A percentile compares a stretch with the other conserved stretches of the same genome.
phyloP scores from a whole-genome alignment of 2,329 filamentous ascomycete genomes.

The Ceratocystis albifundus region DNA sequence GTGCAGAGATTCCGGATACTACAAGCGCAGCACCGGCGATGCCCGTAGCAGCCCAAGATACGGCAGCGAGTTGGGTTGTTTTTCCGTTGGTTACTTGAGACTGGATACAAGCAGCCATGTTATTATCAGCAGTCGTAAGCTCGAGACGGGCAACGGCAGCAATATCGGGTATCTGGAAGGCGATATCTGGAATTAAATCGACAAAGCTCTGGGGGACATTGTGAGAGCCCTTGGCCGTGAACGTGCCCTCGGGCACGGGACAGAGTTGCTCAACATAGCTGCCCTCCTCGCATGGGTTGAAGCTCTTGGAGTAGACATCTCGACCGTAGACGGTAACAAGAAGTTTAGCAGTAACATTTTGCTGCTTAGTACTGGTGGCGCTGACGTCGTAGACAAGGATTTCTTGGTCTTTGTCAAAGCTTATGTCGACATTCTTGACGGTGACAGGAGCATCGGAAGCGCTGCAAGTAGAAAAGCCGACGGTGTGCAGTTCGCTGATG shows the following conservation, averaged over 20 bases:
- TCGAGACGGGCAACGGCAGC: slow-evolving; percentile 72
- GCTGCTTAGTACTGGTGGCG: slow-evolving; percentile 58
- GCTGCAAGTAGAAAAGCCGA: slow-evolving; percentile 64
- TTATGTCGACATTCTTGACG: slow-evolving; percentile 63
- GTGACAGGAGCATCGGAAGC: slow-evolving; percentile 42
- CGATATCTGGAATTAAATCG: slow-evolving; percentile 69
- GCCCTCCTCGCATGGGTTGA: slow-evolving; percentile 64
- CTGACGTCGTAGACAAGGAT: slow-evolving; percentile 70
- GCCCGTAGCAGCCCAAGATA: slow-evolving; percentile 73
- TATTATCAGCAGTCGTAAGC: slow-evolving; percentile 48
- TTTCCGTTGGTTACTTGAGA: slow-evolving; percentile 80
- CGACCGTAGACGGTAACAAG: slow-evolving; percentile 75
- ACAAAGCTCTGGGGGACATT: slow-evolving; percentile 60
- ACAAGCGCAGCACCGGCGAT: slow-evolving; percentile 74
- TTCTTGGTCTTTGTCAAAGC: slow-evolving; percentile 64
- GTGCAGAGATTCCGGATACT: slow-evolving; percentile 59
- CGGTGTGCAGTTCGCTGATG: slow-evolving; percentile 63
- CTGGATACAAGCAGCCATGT: slow-evolving; percentile 65
- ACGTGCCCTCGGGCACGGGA: slow-evolving; percentile 67
- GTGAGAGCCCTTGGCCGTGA: slow-evolving; percentile 61
- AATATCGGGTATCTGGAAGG: slow-evolving; percentile 83
- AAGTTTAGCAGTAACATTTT: slow-evolving; percentile 70
- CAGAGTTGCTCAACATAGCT: slow-evolving; percentile 61
- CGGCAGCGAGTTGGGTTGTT: slow-evolving; percentile 59
- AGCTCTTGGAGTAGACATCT: slow-evolving; percentile 63